Evolutionary conservation across 345 rosid genomes (phyloP).

Genomic region (Gossypium sturtianum): DNA sequence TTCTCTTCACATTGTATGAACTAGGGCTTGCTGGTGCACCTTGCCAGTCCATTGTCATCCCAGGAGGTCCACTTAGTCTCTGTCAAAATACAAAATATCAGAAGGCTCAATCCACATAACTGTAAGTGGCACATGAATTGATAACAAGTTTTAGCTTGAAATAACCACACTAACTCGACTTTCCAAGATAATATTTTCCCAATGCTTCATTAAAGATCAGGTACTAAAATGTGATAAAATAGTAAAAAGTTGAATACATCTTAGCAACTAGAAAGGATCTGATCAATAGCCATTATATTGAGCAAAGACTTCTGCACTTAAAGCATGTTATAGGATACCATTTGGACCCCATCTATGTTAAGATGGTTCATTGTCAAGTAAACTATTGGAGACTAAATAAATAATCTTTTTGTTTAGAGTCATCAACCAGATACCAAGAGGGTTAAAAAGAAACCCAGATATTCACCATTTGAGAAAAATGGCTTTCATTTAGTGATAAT

Average conservation of each 20-base stretch:
- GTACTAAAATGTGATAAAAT: not conserved
- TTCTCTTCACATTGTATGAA: constrained; percentile 83
- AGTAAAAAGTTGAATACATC: not conserved
- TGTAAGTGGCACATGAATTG: not conserved
- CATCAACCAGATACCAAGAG: not conserved
- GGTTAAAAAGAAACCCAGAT: not conserved
- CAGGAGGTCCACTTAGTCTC: constrained; percentile 82
- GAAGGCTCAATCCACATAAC: not conserved
- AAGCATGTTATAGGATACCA: not conserved
- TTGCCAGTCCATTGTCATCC: constrained; percentile 99
- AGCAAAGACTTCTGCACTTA: not conserved
- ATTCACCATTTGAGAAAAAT: not conserved
- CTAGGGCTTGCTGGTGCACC: constrained; percentile 94
- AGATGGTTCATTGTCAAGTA: not conserved
- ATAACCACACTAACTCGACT: not conserved
- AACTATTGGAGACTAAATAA: not conserved
- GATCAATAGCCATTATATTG: not conserved
- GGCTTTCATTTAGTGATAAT: not conserved
- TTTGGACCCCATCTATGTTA: not conserved
- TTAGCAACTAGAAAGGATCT: not conserved
- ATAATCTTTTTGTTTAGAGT: not conserved
- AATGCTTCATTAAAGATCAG: not conserved
- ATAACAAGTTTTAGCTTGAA: not conserved
- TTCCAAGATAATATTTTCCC: constrained; percentile 2
- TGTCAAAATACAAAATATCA: constrained; percentile 22